Evolutionary conservation across 2,329 filamentous ascomycete genomes (phyloP).

Genomic region (Neocucurbitaria cava): DNA sequence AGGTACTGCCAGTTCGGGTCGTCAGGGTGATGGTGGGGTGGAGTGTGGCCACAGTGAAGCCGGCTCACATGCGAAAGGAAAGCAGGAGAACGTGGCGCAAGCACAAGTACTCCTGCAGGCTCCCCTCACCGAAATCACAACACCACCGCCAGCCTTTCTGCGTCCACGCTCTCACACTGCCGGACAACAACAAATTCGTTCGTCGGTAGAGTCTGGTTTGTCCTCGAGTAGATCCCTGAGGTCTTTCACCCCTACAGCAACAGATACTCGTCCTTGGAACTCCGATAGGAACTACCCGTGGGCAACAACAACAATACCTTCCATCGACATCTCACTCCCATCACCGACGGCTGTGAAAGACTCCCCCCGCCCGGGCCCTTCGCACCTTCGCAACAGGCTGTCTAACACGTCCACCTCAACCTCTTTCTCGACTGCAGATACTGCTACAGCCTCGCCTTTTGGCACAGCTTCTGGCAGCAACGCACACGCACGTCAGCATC

Average conservation of each 20-base stretch:
- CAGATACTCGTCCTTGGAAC: slow-evolving; percentile 56
- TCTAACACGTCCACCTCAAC: slow-evolving; percentile 33
- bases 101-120: slow-evolving; percentile 22
- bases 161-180: slow-evolving; percentile 34
- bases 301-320: slow-evolving; percentile 46
- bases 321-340: slow-evolving; percentile 51
- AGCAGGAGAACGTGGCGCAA: slow-evolving; percentile 11
- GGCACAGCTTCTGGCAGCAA: slow-evolving; percentile 16
- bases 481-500: slow-evolving; percentile 22
- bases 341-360: slow-evolving; percentile 34
- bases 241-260: slow-evolving; percentile 36
- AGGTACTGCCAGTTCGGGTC: slow-evolving; percentile 6
- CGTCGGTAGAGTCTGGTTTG: slow-evolving; percentile 27
- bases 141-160: slow-evolving; percentile 29
- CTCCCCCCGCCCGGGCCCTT: slow-evolving; percentile 41
- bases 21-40: slow-evolving; percentile 9
- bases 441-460: slow-evolving; percentile 21
- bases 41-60: slow-evolving; percentile 15
- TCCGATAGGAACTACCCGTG: slow-evolving; percentile 57
- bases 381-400: slow-evolving; percentile 38
- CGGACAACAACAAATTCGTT: slow-evolving; percentile 20
- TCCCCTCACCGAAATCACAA: slow-evolving; percentile 32
- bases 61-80: slow-evolving; percentile 14
- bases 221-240: slow-evolving; percentile 35
- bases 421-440: slow-evolving; percentile 24